Evolutionary conservation across 2,329 filamentous ascomycete species (phyloP).

Genomic region (Bipolaris gigantea): DNA sequence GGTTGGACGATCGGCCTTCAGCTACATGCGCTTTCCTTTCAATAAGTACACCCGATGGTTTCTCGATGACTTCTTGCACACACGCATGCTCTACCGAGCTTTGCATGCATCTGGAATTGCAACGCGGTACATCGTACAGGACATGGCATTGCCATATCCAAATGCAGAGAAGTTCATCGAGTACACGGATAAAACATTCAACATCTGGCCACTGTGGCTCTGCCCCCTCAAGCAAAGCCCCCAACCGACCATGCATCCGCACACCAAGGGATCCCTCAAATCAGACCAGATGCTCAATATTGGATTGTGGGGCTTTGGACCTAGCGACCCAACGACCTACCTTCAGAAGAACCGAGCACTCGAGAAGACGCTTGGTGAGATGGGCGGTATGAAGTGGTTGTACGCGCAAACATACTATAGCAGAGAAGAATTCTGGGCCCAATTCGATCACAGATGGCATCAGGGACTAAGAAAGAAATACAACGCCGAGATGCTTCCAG

Average conservation of each 20-base stretch:
- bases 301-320: constrained; percentile 77
- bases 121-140: constrained; percentile 66
- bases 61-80: constrained; percentile 65
- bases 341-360: constrained; percentile 61
- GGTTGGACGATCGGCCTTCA: constrained; percentile 64
- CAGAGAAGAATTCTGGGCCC: constrained; percentile 68
- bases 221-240: constrained; percentile 48
- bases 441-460: constrained; percentile 64
- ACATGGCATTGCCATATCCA: constrained; percentile 55
- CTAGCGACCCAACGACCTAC: constrained; percentile 45
- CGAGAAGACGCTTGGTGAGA: constrained; percentile 60
- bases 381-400: constrained; percentile 69
- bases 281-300: constrained; percentile 55
- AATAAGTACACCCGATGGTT: constrained; percentile 63
- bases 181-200: constrained; percentile 45
- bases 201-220: constrained; percentile 54
- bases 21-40: constrained; percentile 66
- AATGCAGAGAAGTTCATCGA: constrained; percentile 50
- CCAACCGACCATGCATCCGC: constrained; percentile 41
- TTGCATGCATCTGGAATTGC: constrained; percentile 64
- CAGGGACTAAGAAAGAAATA: constrained; percentile 62
- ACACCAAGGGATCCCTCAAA: constrained; percentile 33
- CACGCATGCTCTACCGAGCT: constrained; percentile 66
- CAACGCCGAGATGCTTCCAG: constrained; percentile 61
- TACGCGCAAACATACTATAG: constrained; percentile 71